Base-by-base conservation (phyloP, 2,329 filamentous ascomycete species). In the Hypoxylon sp. region DNA sequence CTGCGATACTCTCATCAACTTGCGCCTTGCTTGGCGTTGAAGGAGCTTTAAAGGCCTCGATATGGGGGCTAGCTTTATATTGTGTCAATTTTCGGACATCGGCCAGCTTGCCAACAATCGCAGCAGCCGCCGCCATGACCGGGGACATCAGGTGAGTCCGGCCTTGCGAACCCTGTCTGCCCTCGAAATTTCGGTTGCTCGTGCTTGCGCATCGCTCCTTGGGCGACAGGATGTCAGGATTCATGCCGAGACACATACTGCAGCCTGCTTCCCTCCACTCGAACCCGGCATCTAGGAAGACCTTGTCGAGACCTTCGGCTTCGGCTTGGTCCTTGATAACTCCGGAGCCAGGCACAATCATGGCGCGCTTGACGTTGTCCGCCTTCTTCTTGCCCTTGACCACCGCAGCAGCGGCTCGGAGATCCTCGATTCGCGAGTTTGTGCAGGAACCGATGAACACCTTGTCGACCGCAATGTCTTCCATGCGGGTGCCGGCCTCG, bases 211-310 rank as follows among this genome's bases (percentile, higher is more conserved):
- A 98, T 70, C 95, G 88, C 79, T 99, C 95, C 74, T 89, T 85
- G 50, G 95, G 93, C 1, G 92, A 87, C 42, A 98, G 84, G 63
- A 99, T 98, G 74, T 99, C 95, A 0, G 95, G 94, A 81, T 99
- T 99, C 94, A 99, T 99, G 74, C 95, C 95, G 52, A 99, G 84
- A 74, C 95, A 98, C 95, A 99, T 99, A 62, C 91, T 96, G 84
- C 95, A 99, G 46, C 95, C 95, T 66, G 95, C 95, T 79, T 99
- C 95, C 73, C 95, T 87, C 94, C 94, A 98, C 75, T 98, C 94
- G 67, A 98, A 98, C 6, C 95, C 95, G 45, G 95, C 93, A 60
- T 96, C 91, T 7, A 79, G 72, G 77, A 99, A 98, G 72, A 97
- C 90, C 80, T 92, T 91, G 78, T 98, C 91, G 3, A 99, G 86